Percentiles rank a stretch among this genome's conserved stretches.
Evolutionary conservation across 1,284 basidiomycete genomes (phyloP).

Genomic region (Macrocystidia cucumis): DNA sequence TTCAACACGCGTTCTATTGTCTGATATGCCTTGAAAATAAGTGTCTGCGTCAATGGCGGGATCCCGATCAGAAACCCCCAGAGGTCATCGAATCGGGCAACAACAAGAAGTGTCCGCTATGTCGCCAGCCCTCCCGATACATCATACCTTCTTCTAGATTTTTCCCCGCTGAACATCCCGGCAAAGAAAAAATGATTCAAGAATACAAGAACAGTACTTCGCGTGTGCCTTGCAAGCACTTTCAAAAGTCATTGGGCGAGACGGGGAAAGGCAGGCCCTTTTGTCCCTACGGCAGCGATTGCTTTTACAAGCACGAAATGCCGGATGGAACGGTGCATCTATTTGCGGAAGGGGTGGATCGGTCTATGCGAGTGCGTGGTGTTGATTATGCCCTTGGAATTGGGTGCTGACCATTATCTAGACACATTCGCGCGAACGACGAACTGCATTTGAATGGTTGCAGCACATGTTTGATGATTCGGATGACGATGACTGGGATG

Average conservation of each 20-base stretch:
- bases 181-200: slow-evolving; percentile 41
- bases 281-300: slow-evolving; percentile 71
- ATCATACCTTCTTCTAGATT: slow-evolving; percentile 65
- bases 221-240: slow-evolving; percentile 57
- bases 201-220: slow-evolving; percentile 67
- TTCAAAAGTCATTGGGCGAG: slow-evolving; percentile 37
- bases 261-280: slow-evolving; percentile 35
- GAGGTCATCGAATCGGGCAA: slow-evolving; percentile 47
- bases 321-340: slow-evolving; percentile 53
- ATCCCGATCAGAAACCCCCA: slow-evolving; percentile 39
- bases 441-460: no score
- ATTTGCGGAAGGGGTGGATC: slow-evolving; percentile 46
- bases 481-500: no score
- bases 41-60: slow-evolving; percentile 72
- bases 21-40: slow-evolving; percentile 16
- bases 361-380: slow-evolving; percentile 40
- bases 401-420: no score
- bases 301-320: slow-evolving; percentile 66
- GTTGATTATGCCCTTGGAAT: no score
- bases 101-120: slow-evolving; percentile 71
- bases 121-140: slow-evolving; percentile 53
- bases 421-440: no score
- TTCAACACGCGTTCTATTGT: not conserved
- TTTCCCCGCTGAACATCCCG: slow-evolving; percentile 41
- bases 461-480: no score